These are phyloP conservation scores for Rhizopus delemar DNA, from an alignment of 371 early-diverging fungal genomes.

Conservation along the genomic window DNA sequence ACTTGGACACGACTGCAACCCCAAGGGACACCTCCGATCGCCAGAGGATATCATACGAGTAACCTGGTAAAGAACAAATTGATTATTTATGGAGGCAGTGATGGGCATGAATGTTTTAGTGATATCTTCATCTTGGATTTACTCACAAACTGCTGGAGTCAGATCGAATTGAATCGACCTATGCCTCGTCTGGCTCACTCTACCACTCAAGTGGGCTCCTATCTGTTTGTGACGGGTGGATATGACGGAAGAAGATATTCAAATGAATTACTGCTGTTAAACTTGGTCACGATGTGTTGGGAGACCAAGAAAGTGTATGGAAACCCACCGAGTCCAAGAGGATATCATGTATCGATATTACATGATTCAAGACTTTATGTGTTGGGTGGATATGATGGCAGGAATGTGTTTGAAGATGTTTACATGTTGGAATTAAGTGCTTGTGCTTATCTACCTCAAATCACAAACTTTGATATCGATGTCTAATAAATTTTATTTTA, in stretches of 20 bases:
- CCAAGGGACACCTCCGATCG: slow-evolving; percentile 63
- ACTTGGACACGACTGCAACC: slow-evolving; percentile 62
- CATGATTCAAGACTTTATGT: slow-evolving; percentile 81
- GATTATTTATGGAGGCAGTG: slow-evolving; percentile 81
- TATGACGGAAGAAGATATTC: slow-evolving; percentile 85
- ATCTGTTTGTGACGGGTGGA: slow-evolving; percentile 86
- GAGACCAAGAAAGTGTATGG: slow-evolving; percentile 78
- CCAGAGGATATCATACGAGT: slow-evolving; percentile 90
- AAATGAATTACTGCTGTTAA: slow-evolving; percentile 76
- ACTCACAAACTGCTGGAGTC: slow-evolving; percentile 50
- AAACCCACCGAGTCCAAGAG: slow-evolving; percentile 65
- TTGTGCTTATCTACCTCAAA: slow-evolving; percentile 72
- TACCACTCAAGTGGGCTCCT: slow-evolving; percentile 86
- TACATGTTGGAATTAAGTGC: slow-evolving; percentile 80
- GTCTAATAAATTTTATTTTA: slow-evolving; percentile 17
- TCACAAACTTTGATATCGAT: slow-evolving; percentile 60
- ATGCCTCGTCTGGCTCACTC: slow-evolving; percentile 83
- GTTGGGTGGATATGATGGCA: slow-evolving; percentile 87
- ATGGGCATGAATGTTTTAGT: slow-evolving; percentile 84
- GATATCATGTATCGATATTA: slow-evolving; percentile 81
- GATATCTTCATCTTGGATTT: slow-evolving; percentile 65
- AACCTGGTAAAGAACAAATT: slow-evolving; percentile 76
- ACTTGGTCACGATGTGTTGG: slow-evolving; percentile 85
- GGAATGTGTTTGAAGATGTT: slow-evolving; percentile 78
- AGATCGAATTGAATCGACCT: slow-evolving; percentile 62